Percentiles rank a stretch among this genome's conserved stretches.
These are phyloP conservation scores for Pyrenula aspistea DNA, from an alignment of 495 filamentous ascomycete genomes.

Conservation along the genomic window DNA sequence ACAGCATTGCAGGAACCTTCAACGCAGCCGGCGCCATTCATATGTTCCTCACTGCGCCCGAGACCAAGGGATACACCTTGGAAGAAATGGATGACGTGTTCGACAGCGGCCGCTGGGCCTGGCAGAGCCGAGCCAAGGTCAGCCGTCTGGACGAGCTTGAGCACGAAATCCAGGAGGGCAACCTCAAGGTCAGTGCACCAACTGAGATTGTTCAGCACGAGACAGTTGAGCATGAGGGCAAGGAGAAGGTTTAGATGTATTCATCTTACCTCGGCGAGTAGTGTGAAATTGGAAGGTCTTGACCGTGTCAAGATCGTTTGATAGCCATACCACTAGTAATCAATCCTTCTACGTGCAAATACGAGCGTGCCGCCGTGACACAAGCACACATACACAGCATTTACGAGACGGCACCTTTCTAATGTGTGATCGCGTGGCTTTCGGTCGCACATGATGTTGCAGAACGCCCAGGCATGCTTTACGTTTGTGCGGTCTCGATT, in stretches of 20 bases:
- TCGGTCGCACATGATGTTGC: too few species aligned
- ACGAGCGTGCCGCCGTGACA: too few species aligned
- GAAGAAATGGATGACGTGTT: conserved; percentile 36
- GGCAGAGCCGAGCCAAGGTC: conserved; percentile 23
- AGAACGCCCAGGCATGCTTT: too few species aligned
- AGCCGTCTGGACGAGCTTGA: conserved; percentile 33
- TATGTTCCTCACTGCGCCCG: conserved; percentile 45
- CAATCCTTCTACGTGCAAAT: too few species aligned
- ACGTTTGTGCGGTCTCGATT: too few species aligned
- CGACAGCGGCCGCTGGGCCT: conserved; percentile 31
- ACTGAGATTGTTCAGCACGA: background rate
- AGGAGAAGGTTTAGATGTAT: background rate
- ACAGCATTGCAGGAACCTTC: conserved; percentile 35
- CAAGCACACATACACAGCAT: too few species aligned
- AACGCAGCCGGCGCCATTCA: conserved; percentile 38
- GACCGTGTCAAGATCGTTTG: too few species aligned
- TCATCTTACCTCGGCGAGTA: too few species aligned
- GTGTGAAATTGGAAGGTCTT: too few species aligned
- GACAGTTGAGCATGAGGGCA: background rate
- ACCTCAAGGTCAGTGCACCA: conserved; percentile 20
- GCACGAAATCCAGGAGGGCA: conserved; percentile 38
- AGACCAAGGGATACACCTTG: conserved; percentile 39
- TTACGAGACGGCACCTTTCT: too few species aligned
- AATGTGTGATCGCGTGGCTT: too few species aligned
- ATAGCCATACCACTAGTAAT: too few species aligned